These are phyloP conservation scores for Glebionis coronaria DNA, from an alignment of 129 eudicot genomes.

Conservation along the genomic window DNA sequence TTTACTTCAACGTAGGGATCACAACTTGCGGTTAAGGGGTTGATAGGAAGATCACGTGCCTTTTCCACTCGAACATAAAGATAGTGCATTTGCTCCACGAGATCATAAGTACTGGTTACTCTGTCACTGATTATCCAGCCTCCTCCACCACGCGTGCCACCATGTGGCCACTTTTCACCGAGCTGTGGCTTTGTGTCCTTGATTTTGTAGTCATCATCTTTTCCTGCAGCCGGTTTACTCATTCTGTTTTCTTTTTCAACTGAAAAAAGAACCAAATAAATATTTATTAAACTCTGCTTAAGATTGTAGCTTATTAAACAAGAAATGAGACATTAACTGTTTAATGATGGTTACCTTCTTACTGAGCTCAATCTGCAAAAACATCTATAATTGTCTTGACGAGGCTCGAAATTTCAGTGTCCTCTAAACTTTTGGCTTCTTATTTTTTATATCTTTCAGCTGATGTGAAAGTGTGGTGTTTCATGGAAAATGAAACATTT, in stretches of 20 bases:
- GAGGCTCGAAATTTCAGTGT: conserved; percentile 11
- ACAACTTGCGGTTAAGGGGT: conserved; percentile 69
- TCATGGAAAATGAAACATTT: conserved; percentile 24
- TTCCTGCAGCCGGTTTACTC: conserved; percentile 44
- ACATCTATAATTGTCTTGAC: conserved; percentile 1
- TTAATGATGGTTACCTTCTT: conserved; percentile 20
- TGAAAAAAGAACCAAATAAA: neutral
- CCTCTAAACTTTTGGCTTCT: conserved; percentile 4
- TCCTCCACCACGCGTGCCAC: conserved; percentile 81
- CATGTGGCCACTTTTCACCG: conserved; percentile 90
- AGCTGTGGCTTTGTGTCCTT: conserved; percentile 72
- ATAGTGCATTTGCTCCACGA: conserved; percentile 91
- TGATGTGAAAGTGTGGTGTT: conserved; percentile 7
- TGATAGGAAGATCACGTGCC: conserved; percentile 69
- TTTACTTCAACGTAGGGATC: conserved; percentile 94
- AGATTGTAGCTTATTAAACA: neutral
- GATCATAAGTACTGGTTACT: conserved; percentile 80
- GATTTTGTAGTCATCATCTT: conserved; percentile 69
- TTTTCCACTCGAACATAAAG: conserved; percentile 93
- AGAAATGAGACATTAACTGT: neutral
- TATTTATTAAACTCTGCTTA: neutral
- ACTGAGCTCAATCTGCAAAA: conserved; percentile 20
- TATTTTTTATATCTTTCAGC: neutral
- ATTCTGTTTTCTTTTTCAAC: conserved; percentile 23
- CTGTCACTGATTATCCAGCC: conserved; percentile 80